Base-by-base conservation (phyloP, 768 basidiomycete genomes). In the Naganishia onofrii region DNA sequence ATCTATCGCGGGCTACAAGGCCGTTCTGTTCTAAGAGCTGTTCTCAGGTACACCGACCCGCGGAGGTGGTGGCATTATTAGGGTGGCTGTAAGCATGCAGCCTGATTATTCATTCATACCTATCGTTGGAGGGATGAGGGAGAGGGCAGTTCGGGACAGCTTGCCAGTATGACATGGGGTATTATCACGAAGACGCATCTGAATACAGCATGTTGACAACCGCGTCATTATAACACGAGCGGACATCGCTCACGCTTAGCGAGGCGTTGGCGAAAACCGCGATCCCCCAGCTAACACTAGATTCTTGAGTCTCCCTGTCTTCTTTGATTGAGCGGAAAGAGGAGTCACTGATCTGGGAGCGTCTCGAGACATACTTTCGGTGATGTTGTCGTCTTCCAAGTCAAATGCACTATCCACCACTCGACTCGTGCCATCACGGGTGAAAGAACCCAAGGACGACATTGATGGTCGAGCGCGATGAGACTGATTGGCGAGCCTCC, bases 381-480 rank as follows among this genome's bases (percentile, higher is more conserved):
- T 44, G 38, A 26, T 26, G 15, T 6, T 69, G 13, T 69, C 68
- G 32, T 69, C 68, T 34, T 69, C 68, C 28, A 69, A 46, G 29
- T 69, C 68, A 28, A 69, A 69, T 23, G 58, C 32, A 46, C 51
- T 60, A 28, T 69, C 57, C 8, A 17, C 36, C 57, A 51, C 21
- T 19, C 56, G 42, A 28, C 5, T 21, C 31, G 60, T 26, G 60
- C 42, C 23, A 13, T 63, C 60, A 3, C 60, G 36, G 7, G 60
- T 63, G 26, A 63, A 17, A 5, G 68, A 69, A 12, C 68, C 57
- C 28, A 58, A 46, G 15, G 68, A 69, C 3, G 68, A 69, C 56
- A 60, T 69, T 28, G 68, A 69, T n/a, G 68, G 56, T 38, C 51
- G 68, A 44, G 42, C 42, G 5, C 60, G 60, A 63, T 63, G 60